phyloP scores from a whole-genome alignment of 441 rosid genomes.

The Macaranga tanarius region DNA sequence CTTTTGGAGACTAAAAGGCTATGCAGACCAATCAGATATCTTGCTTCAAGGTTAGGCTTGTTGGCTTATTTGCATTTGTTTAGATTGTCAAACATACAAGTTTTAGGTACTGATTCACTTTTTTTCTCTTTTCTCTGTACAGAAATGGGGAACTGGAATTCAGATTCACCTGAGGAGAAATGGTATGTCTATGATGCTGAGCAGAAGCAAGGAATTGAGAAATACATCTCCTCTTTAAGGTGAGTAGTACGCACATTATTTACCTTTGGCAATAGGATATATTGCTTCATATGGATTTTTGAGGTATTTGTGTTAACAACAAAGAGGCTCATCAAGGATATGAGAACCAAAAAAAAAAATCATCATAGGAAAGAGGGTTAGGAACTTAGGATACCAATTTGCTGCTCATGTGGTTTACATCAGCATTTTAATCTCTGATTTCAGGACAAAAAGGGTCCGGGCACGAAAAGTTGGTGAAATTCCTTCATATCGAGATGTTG shows the following conservation, averaged over 20 bases:
- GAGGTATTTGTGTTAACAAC: too few species aligned
- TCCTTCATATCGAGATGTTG: constrained; percentile 1
- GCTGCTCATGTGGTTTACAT: too few species aligned
- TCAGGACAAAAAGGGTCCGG: constrained; percentile 37
- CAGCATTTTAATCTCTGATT: constrained; percentile 14
- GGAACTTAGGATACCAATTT: too few species aligned
- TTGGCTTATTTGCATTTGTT: constrained; percentile 7
- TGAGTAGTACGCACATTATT: constrained; percentile 37
- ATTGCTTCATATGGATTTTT: too few species aligned
- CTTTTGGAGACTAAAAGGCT: constrained; percentile 64
- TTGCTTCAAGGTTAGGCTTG: constrained; percentile 69
- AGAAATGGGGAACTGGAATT: constrained; percentile 49
- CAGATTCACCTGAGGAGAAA: constrained; percentile 44
- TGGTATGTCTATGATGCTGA: constrained; percentile 64
- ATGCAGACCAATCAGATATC: constrained; percentile 37
- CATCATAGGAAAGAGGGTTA: too few species aligned
- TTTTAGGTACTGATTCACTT: neutral
- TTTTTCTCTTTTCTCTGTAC: constrained; percentile 4
- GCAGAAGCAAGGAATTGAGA: constrained; percentile 56
- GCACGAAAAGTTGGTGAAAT: constrained; percentile 9
- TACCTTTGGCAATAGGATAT: neutral
- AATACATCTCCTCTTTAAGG: constrained; percentile 57
- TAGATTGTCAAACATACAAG: constrained; percentile 2
- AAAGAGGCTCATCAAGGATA: too few species aligned
- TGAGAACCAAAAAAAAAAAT: too few species aligned